phyloP scores from a whole-genome alignment of 768 basidiomycete genomes.

The Fomitopsis serialis region DNA sequence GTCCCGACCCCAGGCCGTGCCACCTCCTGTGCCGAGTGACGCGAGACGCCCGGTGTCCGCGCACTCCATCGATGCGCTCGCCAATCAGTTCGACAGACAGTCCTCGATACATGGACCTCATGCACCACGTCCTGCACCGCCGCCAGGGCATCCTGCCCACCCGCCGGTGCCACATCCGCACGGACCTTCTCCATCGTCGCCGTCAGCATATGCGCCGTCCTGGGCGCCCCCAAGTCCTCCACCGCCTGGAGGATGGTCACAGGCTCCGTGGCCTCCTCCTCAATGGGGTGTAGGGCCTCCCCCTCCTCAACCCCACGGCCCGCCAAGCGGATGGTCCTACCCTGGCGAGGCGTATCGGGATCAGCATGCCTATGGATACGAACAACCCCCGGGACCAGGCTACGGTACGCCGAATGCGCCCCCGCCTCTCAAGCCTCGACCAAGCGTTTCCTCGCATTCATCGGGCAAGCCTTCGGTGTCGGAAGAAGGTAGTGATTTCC shows the following conservation, averaged over 20 bases:
- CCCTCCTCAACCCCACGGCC: background rate
- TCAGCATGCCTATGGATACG: background rate
- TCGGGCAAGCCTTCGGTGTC: background rate
- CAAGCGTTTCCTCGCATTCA: conserved; percentile 4
- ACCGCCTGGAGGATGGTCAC: conserved; percentile 6
- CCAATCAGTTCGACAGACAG: conserved; percentile 34
- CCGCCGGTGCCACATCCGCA: conserved; percentile 10
- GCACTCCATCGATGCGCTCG: conserved; percentile 24
- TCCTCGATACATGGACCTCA: conserved; percentile 23
- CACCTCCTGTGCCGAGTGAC: conserved; percentile 8
- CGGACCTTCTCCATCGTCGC: conserved; percentile 3
- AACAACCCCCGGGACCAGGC: conserved; percentile 3
- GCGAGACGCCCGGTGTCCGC: conserved; percentile 6
- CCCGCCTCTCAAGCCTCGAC: conserved; percentile 11
- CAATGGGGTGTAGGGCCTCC: conserved; percentile 15
- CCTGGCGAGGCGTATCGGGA: background rate
- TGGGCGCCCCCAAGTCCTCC: conserved; percentile 9
- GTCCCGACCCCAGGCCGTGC: conserved; percentile 6
- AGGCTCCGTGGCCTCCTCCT: conserved; percentile 17
- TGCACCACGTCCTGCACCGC: conserved; percentile 27
- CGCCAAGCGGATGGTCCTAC: background rate
- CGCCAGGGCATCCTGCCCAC: conserved; percentile 1
- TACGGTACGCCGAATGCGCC: conserved; percentile 5
- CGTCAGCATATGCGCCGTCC: background rate
- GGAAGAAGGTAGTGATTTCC: background rate